Conservation (phyloP, 208 protist species). For the Trypanosoma melophagium region DNA sequence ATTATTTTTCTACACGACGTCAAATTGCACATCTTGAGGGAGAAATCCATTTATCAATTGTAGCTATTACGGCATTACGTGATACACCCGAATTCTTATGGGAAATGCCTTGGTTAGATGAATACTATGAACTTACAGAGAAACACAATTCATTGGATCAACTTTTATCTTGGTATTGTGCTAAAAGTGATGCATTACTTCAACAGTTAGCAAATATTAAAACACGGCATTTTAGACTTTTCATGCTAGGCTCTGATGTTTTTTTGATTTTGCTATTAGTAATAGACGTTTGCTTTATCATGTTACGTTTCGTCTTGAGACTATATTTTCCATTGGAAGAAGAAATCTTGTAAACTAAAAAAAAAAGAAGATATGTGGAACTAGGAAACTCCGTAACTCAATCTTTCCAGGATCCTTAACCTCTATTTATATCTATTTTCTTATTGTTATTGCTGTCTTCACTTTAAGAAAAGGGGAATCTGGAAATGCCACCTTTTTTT, state of each 20-base stretch:
- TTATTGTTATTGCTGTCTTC: too few species aligned
- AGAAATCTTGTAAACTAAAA: background rate
- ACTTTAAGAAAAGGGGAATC: too few species aligned
- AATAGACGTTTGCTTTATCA: constrained; percentile 62
- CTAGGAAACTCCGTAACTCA: too few species aligned
- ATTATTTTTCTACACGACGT: constrained; percentile 67
- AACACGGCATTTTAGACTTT: constrained; percentile 53
- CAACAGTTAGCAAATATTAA: constrained; percentile 67
- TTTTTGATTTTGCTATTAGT: constrained; percentile 73
- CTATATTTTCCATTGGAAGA: constrained; percentile 52
- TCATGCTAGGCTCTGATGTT: constrained; percentile 75
- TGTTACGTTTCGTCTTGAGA: constrained; percentile 42
- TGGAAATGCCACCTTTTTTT: background rate
- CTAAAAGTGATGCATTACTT: constrained; percentile 62
- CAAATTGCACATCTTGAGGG: constrained; percentile 51
- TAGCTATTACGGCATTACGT: constrained; percentile 48
- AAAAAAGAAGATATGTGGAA: background rate
- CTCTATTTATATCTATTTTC: too few species aligned
- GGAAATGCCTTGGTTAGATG: constrained; percentile 70
- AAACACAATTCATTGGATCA: constrained; percentile 54
- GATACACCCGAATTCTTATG: constrained; percentile 72
- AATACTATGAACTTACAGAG: constrained; percentile 58
- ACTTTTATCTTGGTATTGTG: constrained; percentile 56
- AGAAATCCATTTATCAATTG: constrained; percentile 54
- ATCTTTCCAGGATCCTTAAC: too few species aligned